Conservation (phyloP, 2,329 filamentous ascomycete species). For the Penicillium sp. region DNA sequence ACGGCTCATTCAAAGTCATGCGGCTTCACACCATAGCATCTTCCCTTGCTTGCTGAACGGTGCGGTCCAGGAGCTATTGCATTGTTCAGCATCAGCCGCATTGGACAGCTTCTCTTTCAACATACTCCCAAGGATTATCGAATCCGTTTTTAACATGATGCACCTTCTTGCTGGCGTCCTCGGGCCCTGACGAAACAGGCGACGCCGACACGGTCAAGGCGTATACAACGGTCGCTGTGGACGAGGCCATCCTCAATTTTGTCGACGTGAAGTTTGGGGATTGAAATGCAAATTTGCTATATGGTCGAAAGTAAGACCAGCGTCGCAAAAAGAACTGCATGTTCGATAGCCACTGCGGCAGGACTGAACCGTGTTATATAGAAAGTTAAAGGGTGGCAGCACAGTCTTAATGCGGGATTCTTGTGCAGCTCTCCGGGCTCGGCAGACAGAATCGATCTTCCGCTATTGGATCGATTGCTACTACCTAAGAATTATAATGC, state of each 20-base stretch:
- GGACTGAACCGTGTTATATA: not conserved
- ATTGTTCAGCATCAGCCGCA: slow-evolving; percentile 6
- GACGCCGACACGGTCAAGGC: slow-evolving; percentile 47
- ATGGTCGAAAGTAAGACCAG: slow-evolving; percentile 28
- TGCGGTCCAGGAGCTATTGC: slow-evolving; percentile 30
- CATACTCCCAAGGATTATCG: slow-evolving; percentile 52
- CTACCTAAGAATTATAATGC: not conserved
- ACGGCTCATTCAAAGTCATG: not conserved
- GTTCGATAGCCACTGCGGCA: not conserved
- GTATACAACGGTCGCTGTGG: slow-evolving; percentile 46
- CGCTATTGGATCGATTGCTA: not conserved
- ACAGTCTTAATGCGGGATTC: not conserved
- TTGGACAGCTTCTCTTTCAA: not conserved
- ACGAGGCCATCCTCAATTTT: slow-evolving; percentile 42
- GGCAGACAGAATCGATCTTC: not conserved
- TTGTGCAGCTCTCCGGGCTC: not conserved
- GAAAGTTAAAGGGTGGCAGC: not conserved
- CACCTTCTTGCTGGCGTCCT: slow-evolving; percentile 45
- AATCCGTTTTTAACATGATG: slow-evolving; percentile 48
- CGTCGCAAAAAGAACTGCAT: slow-evolving; percentile 25
- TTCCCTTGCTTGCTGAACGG: slow-evolving; percentile 8
- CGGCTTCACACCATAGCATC: slow-evolving; percentile 5
- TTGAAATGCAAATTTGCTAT: slow-evolving; percentile 9
- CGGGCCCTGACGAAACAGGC: slow-evolving; percentile 38
- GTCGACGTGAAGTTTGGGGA: slow-evolving; percentile 20